Conservation (phyloP, 2,329 filamentous ascomycete species). For the Huntiella omanensis region DNA sequence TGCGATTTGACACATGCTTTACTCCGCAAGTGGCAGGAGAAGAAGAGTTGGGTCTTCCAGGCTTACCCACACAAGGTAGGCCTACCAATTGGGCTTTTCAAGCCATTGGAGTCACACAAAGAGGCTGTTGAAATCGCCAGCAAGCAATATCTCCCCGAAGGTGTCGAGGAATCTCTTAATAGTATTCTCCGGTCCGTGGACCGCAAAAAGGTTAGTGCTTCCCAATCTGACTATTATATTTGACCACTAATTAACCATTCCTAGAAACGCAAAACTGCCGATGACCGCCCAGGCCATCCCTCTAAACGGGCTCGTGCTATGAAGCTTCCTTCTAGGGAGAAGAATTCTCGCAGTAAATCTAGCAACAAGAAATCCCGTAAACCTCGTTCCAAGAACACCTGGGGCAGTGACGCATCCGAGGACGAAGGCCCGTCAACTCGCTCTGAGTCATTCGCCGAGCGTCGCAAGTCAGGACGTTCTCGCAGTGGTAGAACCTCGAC, state of each 20-base stretch:
- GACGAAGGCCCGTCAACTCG: conserved; percentile 1
- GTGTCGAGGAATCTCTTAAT: conserved; percentile 58
- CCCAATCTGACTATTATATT: not conserved
- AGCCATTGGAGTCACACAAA: conserved; percentile 53
- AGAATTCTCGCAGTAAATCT: conserved; percentile 18
- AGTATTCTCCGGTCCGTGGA: conserved; percentile 45
- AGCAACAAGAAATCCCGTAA: conserved; percentile 8
- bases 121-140: conserved; percentile 71
- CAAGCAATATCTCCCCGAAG: conserved; percentile 66
- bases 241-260: not conserved
- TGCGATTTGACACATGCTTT: conserved; percentile 73
- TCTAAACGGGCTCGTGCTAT: conserved; percentile 17
- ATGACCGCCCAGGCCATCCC: conserved; percentile 28
- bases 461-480: conserved; percentile 36
- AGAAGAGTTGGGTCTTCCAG: conserved; percentile 70
- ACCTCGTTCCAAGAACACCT: conserved; percentile 5
- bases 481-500: conserved; percentile 20
- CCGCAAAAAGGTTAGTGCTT: conserved; percentile 43
- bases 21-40: conserved; percentile 71
- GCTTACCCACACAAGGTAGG: conserved; percentile 66
- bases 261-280: conserved; percentile 38
- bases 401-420: conserved; percentile 13
- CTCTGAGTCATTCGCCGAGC: conserved; percentile 22
- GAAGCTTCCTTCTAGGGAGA: conserved; percentile 15
- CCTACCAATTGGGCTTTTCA: conserved; percentile 63